These are phyloP conservation scores for Phialophora chinensis DNA, from an alignment of 2,329 filamentous ascomycete species.

Conservation along the genomic window DNA sequence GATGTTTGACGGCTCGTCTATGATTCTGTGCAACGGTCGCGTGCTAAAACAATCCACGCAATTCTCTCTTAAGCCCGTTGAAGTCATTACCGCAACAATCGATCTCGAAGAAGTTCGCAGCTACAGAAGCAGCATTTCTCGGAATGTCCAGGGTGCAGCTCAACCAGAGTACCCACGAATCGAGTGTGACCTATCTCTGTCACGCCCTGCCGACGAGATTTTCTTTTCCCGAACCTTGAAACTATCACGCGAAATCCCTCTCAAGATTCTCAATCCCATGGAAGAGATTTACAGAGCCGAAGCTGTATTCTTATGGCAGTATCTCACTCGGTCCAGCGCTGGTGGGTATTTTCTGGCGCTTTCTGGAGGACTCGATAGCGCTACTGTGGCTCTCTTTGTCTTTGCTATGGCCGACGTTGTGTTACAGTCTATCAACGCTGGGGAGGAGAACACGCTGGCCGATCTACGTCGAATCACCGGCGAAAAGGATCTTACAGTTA, in stretches of 20 bases:
- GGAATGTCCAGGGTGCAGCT: constrained; percentile 46
- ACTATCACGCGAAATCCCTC: constrained; percentile 54
- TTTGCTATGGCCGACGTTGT: constrained; percentile 50
- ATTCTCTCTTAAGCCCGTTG: constrained; percentile 56
- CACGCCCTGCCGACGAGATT: constrained; percentile 43
- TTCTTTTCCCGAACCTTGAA: constrained; percentile 42
- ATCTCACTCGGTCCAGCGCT: constrained; percentile 47
- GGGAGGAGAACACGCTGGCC: constrained; percentile 41
- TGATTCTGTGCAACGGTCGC: constrained; percentile 40
- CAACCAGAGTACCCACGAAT: constrained; percentile 55
- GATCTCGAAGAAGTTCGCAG: constrained; percentile 72
- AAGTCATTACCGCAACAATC: constrained; percentile 69
- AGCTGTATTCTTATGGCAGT: constrained; percentile 54
- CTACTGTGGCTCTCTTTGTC: constrained; percentile 46
- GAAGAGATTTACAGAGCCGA: constrained; percentile 66
- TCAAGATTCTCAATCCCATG: constrained; percentile 66
- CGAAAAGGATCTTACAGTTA: constrained; percentile 45
- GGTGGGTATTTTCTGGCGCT: constrained; percentile 49
- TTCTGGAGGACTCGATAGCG: constrained; percentile 50
- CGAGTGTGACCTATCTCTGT: constrained; percentile 47
- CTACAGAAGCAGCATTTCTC: constrained; percentile 55
- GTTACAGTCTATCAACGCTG: constrained; percentile 45
- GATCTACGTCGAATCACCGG: constrained; percentile 41
- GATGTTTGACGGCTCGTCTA: constrained; percentile 37
- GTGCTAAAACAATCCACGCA: constrained; percentile 37